These are phyloP conservation scores for Vinca minor DNA, from an alignment of 257 asterid genomes.

Conservation along the genomic window DNA sequence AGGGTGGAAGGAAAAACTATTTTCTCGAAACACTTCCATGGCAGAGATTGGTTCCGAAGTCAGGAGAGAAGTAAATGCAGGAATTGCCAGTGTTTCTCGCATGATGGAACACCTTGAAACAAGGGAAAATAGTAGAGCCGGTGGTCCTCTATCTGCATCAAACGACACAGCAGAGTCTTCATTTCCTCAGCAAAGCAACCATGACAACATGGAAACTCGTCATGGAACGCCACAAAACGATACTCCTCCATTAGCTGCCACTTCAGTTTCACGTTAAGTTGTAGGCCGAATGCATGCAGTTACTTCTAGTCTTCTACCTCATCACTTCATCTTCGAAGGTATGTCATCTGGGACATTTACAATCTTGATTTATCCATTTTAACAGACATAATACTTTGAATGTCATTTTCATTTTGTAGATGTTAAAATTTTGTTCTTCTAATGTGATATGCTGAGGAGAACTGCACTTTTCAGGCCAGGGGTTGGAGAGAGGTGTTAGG, in stretches of 20 bases:
- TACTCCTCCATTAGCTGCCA: conserved; percentile 43
- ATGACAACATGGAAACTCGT: conserved; percentile 21
- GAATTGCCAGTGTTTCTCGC: conserved; percentile 73
- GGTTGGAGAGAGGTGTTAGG: not conserved
- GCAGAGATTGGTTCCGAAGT: conserved; percentile 71
- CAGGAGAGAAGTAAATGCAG: conserved; percentile 68
- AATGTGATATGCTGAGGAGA: conserved; percentile 2
- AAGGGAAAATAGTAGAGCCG: conserved; percentile 36
- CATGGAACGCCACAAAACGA: conserved; percentile 23
- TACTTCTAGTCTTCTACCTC: conserved; percentile 45
- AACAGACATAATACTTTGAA: not conserved
- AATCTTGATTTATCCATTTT: not conserved
- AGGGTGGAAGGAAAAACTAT: conserved; percentile 87
- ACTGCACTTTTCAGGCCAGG: not conserved
- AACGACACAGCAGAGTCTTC: conserved; percentile 31
- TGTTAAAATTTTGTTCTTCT: not conserved
- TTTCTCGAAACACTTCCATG: conserved; percentile 69
- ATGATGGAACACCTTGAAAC: conserved; percentile 87
- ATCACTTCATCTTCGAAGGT: conserved; percentile 68
- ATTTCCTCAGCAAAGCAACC: conserved; percentile 30
- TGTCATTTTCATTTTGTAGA: not conserved
- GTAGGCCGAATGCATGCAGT: conserved; percentile 19
- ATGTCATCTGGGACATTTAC: conserved; percentile 24
- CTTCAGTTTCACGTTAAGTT: conserved; percentile 33
- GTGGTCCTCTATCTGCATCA: conserved; percentile 16